Evolutionary conservation across 2,329 filamentous ascomycete species (phyloP).

Genomic region (Shiraia sp.): DNA sequence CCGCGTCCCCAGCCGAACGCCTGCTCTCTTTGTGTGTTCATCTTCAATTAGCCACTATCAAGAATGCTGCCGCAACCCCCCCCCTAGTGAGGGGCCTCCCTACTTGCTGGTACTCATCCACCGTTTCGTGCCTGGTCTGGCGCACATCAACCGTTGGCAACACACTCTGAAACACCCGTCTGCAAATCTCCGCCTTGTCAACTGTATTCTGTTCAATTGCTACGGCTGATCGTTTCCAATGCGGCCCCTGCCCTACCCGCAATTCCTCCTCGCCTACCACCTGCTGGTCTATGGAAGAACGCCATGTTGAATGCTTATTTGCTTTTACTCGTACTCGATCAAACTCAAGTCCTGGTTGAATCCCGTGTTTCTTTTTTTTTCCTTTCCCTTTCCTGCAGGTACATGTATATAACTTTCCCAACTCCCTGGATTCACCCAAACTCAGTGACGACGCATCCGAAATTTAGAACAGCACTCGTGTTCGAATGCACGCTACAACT

Average conservation of each 20-base stretch:
- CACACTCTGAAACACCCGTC: constrained; percentile 2
- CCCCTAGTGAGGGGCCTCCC: too few species aligned
- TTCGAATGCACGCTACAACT: constrained; percentile 46
- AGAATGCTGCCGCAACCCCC: too few species aligned
- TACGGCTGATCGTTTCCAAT: too few species aligned
- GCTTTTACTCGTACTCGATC: constrained; percentile 5
- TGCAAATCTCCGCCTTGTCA: neutral
- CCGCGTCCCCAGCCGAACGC: neutral
- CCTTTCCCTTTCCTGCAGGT: too few species aligned
- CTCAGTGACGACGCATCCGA: neutral
- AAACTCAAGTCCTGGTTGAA: neutral
- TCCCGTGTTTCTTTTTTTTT: neutral
- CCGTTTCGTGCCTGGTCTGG: too few species aligned
- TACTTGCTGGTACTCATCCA: too few species aligned
- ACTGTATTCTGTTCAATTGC: neutral
- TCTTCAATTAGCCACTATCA: too few species aligned
- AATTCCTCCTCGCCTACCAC: too few species aligned
- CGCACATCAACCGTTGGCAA: neutral
- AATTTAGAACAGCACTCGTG: constrained; percentile 50
- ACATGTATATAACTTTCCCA: neutral
- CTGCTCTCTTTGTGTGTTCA: too few species aligned
- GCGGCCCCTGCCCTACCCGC: too few species aligned
- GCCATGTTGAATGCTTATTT: constrained; percentile 40
- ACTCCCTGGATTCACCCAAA: neutral
- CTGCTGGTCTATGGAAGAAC: constrained; percentile 16